These are phyloP conservation scores for Tricladium varicosporioides DNA, from an alignment of 2,329 filamentous ascomycete genomes.

Conservation along the genomic window DNA sequence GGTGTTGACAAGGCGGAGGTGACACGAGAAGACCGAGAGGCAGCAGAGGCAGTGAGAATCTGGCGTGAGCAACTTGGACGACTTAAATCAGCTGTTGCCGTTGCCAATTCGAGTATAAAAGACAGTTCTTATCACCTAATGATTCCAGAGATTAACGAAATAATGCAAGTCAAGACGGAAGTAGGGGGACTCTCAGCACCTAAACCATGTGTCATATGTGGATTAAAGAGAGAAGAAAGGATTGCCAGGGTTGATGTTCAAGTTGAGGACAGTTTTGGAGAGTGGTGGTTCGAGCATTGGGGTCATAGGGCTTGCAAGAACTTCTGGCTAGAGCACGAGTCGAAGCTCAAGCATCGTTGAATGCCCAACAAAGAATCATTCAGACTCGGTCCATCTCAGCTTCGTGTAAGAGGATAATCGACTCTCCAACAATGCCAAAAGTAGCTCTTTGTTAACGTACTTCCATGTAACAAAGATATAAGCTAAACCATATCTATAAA, in stretches of 20 bases:
- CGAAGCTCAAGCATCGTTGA: slow-evolving; percentile 65
- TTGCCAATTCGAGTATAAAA: slow-evolving; percentile 50
- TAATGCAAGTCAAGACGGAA: slow-evolving; percentile 64
- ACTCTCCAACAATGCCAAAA: no score
- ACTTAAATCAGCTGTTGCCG: slow-evolving; percentile 69
- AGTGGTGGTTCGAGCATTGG: slow-evolving; percentile 95
- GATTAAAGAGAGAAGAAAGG: slow-evolving; percentile 83
- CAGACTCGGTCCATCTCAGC: no score
- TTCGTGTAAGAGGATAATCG: no score
- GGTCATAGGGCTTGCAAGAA: slow-evolving; percentile 75
- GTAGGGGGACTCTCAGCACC: slow-evolving; percentile 73
- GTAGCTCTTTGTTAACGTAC: no score
- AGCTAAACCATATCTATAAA: no score
- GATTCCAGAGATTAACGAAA: slow-evolving; percentile 70
- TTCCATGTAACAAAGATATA: no score
- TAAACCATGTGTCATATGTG: slow-evolving; percentile 80
- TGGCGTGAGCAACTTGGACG: slow-evolving; percentile 77
- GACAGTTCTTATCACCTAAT: slow-evolving; percentile 32
- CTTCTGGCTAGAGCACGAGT: slow-evolving; percentile 81
- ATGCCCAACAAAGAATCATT: no score
- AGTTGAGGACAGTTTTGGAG: slow-evolving; percentile 86
- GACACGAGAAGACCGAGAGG: slow-evolving; percentile 82
- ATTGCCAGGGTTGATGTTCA: slow-evolving; percentile 67
- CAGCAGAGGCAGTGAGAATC: slow-evolving; percentile 68
- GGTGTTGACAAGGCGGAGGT: slow-evolving; percentile 81